Percentiles rank a stretch among this genome's conserved stretches.
phyloP scores from a whole-genome alignment of 257 asterid species.

The Solanum clarkiae region DNA sequence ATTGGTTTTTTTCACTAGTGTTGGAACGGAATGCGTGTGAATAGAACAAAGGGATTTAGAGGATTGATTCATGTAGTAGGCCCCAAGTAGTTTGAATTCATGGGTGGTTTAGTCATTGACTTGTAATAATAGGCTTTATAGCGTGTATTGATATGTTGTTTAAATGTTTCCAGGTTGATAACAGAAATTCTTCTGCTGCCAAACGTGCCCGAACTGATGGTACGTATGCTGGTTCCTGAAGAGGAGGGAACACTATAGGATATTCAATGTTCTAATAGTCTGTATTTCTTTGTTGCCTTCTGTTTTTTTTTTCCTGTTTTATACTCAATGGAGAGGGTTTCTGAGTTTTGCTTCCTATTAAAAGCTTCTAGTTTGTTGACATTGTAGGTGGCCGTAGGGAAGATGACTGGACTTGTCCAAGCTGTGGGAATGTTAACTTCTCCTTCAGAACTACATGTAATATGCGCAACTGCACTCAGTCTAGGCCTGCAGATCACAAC shows the following conservation, averaged over 20 bases:
- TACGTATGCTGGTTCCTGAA: constrained; percentile 5
- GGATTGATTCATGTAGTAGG: background rate
- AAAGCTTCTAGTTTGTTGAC: background rate
- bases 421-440: constrained; percentile 84
- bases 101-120: background rate
- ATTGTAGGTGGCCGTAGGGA: constrained; percentile 80
- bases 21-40: background rate
- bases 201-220: constrained; percentile 86
- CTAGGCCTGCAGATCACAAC: constrained; percentile 83
- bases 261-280: background rate
- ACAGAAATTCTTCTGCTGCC: constrained; percentile 68
- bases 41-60: background rate
- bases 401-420: constrained; percentile 95
- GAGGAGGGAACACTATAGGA: background rate
- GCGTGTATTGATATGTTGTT: background rate
- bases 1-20: background rate
- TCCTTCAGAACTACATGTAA: constrained; percentile 87
- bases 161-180: constrained; percentile 42
- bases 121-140: background rate
- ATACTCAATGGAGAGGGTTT: background rate
- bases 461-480: constrained; percentile 84
- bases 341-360: background rate
- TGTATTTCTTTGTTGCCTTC: background rate
- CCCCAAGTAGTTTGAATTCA: background rate
- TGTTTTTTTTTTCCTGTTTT: background rate